These are phyloP conservation scores for Cordyceps cateniannulata DNA, from an alignment of 2,329 filamentous ascomycete species.

Conservation along the genomic window DNA sequence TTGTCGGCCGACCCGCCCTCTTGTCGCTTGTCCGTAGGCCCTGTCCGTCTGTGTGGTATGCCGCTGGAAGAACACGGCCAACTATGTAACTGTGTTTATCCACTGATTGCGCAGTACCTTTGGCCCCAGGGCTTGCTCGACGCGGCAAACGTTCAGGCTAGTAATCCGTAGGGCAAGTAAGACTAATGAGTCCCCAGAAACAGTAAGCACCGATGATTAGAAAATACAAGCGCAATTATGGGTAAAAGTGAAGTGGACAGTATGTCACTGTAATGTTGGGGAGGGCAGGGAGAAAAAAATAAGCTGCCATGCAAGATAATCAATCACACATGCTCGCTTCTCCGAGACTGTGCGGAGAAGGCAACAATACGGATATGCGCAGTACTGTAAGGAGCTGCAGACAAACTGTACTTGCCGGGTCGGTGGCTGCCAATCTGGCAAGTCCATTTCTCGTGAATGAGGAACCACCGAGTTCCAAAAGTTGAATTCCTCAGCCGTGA, in stretches of 20 bases:
- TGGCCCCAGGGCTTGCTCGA: background rate
- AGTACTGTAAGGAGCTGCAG: background rate
- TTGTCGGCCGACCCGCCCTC: background rate
- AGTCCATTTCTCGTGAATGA: no score
- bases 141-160: background rate
- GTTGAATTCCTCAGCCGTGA: background rate
- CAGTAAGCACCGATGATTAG: background rate
- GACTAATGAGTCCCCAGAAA: background rate
- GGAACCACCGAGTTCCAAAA: background rate
- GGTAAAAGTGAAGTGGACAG: background rate
- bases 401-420: background rate
- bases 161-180: no score
- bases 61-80: no score
- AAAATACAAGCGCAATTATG: background rate
- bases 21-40: slow-evolving; percentile 7
- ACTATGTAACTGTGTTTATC: background rate
- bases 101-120: background rate
- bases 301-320: background rate
- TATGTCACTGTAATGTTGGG: background rate
- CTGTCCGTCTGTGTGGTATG: background rate
- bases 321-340: background rate
- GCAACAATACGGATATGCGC: background rate
- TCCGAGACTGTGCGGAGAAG: background rate
- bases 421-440: no score
- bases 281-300: background rate